phyloP scores from a whole-genome alignment of 2,329 filamentous ascomycete genomes.

The Alternaria triticimaculans region DNA sequence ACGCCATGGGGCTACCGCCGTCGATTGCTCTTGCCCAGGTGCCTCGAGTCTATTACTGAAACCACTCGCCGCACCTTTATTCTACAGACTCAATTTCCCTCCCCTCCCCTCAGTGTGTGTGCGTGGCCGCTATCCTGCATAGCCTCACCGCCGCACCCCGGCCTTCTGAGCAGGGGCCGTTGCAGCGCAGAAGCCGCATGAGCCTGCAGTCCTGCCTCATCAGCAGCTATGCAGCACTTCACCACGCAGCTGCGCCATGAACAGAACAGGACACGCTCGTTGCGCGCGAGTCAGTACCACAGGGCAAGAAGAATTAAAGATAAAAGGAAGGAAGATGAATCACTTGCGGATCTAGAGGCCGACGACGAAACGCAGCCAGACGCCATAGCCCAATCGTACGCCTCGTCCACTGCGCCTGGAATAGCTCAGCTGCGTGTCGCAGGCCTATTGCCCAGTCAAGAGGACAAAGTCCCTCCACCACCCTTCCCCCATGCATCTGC shows the following conservation, averaged over 20 bases:
- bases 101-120: neutral
- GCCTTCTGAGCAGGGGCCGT: conserved; percentile 4
- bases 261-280: conserved; percentile 37
- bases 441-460: conserved; percentile 49
- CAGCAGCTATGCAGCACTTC: conserved; percentile 43
- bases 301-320: conserved; percentile 30
- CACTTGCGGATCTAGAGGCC: conserved; percentile 21
- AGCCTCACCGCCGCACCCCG: conserved; percentile 12
- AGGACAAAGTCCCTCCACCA: conserved; percentile 46
- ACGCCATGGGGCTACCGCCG: neutral
- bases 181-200: conserved; percentile 5
- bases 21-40: conserved; percentile 5
- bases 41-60: conserved; percentile 5
- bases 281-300: conserved; percentile 43
- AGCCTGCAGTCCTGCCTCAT: conserved; percentile 7
- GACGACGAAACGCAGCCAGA: conserved; percentile 13
- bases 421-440: conserved; percentile 48
- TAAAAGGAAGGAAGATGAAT: conserved; percentile 22
- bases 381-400: conserved; percentile 21
- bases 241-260: conserved; percentile 36
- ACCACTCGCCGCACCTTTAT: conserved; percentile 5
- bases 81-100: neutral
- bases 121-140: neutral
- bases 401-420: conserved; percentile 29
- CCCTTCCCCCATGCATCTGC: conserved; percentile 56